These are phyloP conservation scores for Euryodendron excelsum DNA, from an alignment of 148 eudicot species.

Conservation along the genomic window DNA sequence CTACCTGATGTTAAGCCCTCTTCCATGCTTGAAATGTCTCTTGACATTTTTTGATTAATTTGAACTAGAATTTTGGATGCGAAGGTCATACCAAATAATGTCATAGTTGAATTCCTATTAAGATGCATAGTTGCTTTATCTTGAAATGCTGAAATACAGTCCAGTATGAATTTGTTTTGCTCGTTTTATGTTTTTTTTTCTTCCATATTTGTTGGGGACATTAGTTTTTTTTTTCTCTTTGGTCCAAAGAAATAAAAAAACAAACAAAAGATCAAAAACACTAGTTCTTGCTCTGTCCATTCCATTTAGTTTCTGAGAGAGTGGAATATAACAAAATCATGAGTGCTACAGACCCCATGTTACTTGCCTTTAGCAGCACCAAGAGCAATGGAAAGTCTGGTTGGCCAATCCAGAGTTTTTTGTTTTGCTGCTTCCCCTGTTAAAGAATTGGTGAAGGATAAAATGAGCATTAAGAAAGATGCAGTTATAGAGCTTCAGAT, in stretches of 20 bases:
- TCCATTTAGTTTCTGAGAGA: background rate
- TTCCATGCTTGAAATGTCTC: background rate
- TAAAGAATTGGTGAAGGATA: background rate
- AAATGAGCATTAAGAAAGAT: background rate
- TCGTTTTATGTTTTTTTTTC: background rate
- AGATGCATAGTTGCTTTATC: too few relatives aligned
- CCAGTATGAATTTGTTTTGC: too few relatives aligned
- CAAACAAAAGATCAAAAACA: background rate
- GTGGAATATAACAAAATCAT: background rate
- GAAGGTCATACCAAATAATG: background rate
- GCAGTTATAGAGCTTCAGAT: background rate
- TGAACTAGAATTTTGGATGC: background rate
- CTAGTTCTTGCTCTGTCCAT: background rate
- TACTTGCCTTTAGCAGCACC: slow-evolving; percentile 63
- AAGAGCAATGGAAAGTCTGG: slow-evolving; percentile 53
- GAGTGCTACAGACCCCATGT: background rate
- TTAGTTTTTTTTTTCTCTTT: slow-evolving; percentile 4
- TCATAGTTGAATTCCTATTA: background rate
- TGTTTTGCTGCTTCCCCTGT: slow-evolving; percentile 53
- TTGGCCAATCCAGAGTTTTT: slow-evolving; percentile 51
- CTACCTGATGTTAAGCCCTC: background rate
- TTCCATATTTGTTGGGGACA: background rate
- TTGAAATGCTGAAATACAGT: too few relatives aligned
- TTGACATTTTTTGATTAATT: background rate
- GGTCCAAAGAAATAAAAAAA: background rate